phyloP scores from a whole-genome alignment of 345 rosid species.

The Camelina hispida region DNA sequence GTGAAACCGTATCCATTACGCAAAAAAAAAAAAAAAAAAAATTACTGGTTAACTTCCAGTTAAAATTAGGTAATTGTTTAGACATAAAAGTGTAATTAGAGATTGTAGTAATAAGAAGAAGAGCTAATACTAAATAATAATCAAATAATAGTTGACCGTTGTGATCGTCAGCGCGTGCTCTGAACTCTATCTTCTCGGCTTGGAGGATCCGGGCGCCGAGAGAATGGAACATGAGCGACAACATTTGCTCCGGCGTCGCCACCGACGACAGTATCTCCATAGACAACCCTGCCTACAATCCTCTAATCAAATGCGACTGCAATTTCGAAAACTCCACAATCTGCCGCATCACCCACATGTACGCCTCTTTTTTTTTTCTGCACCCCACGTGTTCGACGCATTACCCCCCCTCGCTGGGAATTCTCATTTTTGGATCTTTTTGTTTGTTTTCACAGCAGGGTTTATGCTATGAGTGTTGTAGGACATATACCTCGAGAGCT shows the following conservation, averaged over 20 bases:
- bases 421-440: not conserved
- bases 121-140: no score
- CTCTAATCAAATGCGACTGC: slow-evolving; percentile 65
- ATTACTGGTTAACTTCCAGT: no score
- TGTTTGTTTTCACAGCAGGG: slow-evolving; percentile 38
- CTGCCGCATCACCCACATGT: slow-evolving; percentile 47
- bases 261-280: not conserved
- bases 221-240: slow-evolving; percentile 59
- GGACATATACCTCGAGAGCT: slow-evolving; percentile 47
- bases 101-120: no score
- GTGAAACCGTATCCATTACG: no score
- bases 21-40: no score
- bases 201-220: slow-evolving; percentile 25
- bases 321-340: slow-evolving; percentile 35
- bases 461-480: slow-evolving; percentile 22
- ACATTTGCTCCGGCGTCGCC: slow-evolving; percentile 63
- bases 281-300: slow-evolving; percentile 44
- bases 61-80: no score
- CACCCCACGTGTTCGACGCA: no score
- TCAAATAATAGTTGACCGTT: no score
- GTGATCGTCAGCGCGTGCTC: slow-evolving; percentile 20
- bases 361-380: not conserved
- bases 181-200: slow-evolving; percentile 40
- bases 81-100: no score
- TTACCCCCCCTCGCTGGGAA: no score